phyloP scores from a whole-genome alignment of 2,329 filamentous ascomycete genomes.

The Xylariaceae sp. region DNA sequence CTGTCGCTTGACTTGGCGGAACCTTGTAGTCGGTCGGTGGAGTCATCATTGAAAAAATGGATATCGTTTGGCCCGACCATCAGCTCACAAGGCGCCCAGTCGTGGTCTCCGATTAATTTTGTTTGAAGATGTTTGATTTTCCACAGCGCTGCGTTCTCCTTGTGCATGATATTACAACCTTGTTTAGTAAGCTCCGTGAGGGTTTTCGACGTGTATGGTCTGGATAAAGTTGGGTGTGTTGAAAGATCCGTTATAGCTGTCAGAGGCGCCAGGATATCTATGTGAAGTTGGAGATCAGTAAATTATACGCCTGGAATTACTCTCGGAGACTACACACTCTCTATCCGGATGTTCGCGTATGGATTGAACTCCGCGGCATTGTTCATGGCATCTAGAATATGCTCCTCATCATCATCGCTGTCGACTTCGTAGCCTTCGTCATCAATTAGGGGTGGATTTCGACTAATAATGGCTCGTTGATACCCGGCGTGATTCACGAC shows the following conservation, averaged over 20 bases:
- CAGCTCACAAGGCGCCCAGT: slow-evolving; percentile 56
- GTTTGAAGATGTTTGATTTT: slow-evolving; percentile 69
- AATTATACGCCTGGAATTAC: neutral
- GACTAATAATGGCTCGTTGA: slow-evolving; percentile 64
- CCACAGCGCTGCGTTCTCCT: slow-evolving; percentile 68
- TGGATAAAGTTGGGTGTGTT: slow-evolving; percentile 66
- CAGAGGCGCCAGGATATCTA: slow-evolving; percentile 69
- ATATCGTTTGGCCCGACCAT: slow-evolving; percentile 53
- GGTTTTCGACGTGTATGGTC: slow-evolving; percentile 68
- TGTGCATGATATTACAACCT: slow-evolving; percentile 64
- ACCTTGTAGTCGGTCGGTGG: slow-evolving; percentile 29
- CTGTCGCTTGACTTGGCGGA: slow-evolving; percentile 23
- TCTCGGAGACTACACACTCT: slow-evolving; percentile 48
- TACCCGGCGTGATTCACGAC: slow-evolving; percentile 69
- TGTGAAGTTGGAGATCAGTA: slow-evolving; percentile 2
- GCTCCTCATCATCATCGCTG: slow-evolving; percentile 63
- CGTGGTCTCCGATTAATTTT: slow-evolving; percentile 67
- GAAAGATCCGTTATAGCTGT: slow-evolving; percentile 69
- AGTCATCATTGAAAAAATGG: slow-evolving; percentile 48
- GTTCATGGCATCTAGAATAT: slow-evolving; percentile 53
- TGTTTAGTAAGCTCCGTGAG: slow-evolving; percentile 66
- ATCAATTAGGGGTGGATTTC: slow-evolving; percentile 67
- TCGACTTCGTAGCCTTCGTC: slow-evolving; percentile 74
- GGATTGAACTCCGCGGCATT: slow-evolving; percentile 66
- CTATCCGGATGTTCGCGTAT: slow-evolving; percentile 64